A percentile compares a stretch with the other conserved stretches of the same genome.
Conservation (phyloP, 73 alveolate species). For the Tetrahymena elliotti region DNA sequence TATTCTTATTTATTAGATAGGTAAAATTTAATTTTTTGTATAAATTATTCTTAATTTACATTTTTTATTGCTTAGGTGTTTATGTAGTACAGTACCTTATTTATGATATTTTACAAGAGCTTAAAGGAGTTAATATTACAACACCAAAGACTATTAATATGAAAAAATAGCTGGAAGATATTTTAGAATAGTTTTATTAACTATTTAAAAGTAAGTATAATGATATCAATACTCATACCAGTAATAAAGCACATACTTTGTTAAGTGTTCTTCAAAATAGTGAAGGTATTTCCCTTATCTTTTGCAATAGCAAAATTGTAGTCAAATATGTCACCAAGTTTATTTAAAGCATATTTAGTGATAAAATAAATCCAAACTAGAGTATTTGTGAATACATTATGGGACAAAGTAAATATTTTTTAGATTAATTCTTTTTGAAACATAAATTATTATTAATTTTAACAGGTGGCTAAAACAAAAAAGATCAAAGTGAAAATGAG, state of each 20-base stretch:
- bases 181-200: background rate
- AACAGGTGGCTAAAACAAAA: background rate
- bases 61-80: background rate
- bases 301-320: constrained; percentile 15
- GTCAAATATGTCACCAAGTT: constrained; percentile 9
- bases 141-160: background rate
- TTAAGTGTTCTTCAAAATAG: background rate
- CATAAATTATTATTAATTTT: background rate
- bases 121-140: background rate
- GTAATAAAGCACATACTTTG: background rate
- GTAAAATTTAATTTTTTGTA: background rate
- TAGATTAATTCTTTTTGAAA: background rate
- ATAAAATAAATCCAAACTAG: background rate
- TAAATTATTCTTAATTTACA: background rate
- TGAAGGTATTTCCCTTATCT: background rate
- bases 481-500: background rate
- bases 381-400: background rate
- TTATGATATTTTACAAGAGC: background rate
- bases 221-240: background rate
- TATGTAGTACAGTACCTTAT: background rate
- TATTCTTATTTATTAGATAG: background rate
- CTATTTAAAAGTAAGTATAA: no score
- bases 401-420: background rate
- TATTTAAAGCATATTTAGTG: background rate
- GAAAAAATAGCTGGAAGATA: background rate